Evolutionary conservation across 1,139 yeast genomes (phyloP).

Genomic region (Suhomyces maxii): DNA sequence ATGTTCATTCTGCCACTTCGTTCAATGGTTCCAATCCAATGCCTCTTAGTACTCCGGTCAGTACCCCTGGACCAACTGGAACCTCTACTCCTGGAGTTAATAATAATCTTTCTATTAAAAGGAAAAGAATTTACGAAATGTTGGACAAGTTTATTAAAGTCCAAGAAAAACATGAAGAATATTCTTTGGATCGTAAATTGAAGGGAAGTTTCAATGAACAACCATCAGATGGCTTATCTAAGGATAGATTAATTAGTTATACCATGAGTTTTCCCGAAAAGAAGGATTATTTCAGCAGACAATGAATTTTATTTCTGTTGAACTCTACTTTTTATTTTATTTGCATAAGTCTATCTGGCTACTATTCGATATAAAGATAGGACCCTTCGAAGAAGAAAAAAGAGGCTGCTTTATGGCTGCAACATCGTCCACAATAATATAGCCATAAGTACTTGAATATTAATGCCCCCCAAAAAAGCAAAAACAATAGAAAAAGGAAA

Average conservation of each 20-base stretch:
- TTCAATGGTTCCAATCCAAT: slow-evolving; percentile 19
- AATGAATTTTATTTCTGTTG: background rate
- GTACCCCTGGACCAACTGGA: slow-evolving; percentile 20
- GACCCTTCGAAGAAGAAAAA: too few species aligned
- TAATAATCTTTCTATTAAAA: slow-evolving; percentile 40
- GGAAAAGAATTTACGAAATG: slow-evolving; percentile 51
- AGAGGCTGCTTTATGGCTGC: too few species aligned
- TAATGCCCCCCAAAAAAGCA: too few species aligned
- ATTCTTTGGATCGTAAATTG: slow-evolving; percentile 11
- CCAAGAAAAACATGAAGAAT: slow-evolving; percentile 55
- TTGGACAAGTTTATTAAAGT: slow-evolving; percentile 60
- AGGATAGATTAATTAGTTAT: slow-evolving; percentile 13
- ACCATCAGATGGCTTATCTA: slow-evolving; percentile 2
- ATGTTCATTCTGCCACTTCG: slow-evolving; percentile 21
- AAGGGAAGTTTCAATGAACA: slow-evolving; percentile 6
- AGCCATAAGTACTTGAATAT: too few species aligned
- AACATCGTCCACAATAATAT: too few species aligned
- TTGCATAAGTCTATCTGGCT: background rate
- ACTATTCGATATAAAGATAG: too few species aligned
- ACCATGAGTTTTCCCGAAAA: slow-evolving; percentile 12
- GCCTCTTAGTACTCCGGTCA: slow-evolving; percentile 27
- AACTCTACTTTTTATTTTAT: background rate
- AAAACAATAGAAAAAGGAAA: too few species aligned
- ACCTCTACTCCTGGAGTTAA: slow-evolving; percentile 16
- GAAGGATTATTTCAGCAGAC: slow-evolving; percentile 16